These are phyloP conservation scores for Trichoderma gamsii DNA, from an alignment of 495 filamentous ascomycete genomes.

Conservation along the genomic window DNA sequence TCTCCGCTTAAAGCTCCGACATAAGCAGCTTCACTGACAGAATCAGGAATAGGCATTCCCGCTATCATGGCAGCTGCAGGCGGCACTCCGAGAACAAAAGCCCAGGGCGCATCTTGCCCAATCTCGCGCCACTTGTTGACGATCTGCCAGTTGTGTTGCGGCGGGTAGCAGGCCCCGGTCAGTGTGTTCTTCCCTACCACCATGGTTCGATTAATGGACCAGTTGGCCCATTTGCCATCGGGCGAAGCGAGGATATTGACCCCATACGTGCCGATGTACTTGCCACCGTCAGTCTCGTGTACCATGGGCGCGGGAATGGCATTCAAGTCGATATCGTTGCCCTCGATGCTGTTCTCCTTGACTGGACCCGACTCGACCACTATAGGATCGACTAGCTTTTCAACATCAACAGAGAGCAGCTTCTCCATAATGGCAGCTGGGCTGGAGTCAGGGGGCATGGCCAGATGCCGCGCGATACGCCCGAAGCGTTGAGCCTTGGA, in stretches of 20 bases:
- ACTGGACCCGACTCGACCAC: conserved; percentile 27
- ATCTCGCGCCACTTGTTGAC: conserved; percentile 34
- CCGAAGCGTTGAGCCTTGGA: conserved; percentile 27
- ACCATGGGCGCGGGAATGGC: conserved; percentile 31
- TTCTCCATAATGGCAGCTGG: conserved; percentile 31
- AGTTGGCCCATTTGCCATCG: conserved; percentile 37
- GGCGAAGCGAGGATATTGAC: conserved; percentile 36
- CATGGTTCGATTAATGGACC: conserved; percentile 41
- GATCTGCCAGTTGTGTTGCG: conserved; percentile 35
- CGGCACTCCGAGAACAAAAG: conserved; percentile 35
- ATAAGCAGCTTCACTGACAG: conserved; percentile 32
- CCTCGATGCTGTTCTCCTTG: conserved; percentile 33
- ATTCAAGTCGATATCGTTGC: conserved; percentile 33
- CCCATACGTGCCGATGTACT: conserved; percentile 37
- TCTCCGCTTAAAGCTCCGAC: conserved; percentile 34
- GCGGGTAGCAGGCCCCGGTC: conserved; percentile 28
- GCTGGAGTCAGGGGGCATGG: conserved; percentile 27
- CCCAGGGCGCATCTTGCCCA: conserved; percentile 35
- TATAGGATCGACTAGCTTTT: conserved; percentile 26
- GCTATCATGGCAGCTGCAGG: conserved; percentile 37
- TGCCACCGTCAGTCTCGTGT: conserved; percentile 35
- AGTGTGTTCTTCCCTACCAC: conserved; percentile 31
- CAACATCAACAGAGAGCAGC: conserved; percentile 25
- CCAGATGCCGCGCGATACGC: conserved; percentile 33
- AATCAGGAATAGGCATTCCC: conserved; percentile 36